Evolutionary conservation across 2,329 filamentous ascomycete genomes (phyloP).

Genomic region (Xylaria sp.): DNA sequence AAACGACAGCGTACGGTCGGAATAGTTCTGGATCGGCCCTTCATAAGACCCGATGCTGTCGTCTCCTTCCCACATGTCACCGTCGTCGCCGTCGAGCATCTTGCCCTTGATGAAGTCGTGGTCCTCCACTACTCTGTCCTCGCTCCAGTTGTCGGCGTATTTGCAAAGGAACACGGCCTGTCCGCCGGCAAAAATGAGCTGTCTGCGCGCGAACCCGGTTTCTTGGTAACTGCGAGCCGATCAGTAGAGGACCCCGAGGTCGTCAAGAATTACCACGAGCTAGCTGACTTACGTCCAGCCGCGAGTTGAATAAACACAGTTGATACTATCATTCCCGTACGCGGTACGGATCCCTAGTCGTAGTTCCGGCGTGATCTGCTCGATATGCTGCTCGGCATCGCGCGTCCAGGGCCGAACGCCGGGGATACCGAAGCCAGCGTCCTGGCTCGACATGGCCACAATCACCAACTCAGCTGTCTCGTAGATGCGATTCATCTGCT

Average conservation of each 20-base stretch:
- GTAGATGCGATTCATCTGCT: conserved; percentile 30
- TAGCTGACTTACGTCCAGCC: conserved; percentile 28
- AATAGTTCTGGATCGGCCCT: conserved; percentile 22
- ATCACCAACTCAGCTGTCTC: conserved; percentile 26
- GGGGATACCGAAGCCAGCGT: conserved; percentile 17
- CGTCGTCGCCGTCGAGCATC: conserved; percentile 6
- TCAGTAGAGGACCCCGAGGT: not conserved
- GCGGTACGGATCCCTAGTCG: conserved; percentile 11
- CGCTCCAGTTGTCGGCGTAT: conserved; percentile 21
- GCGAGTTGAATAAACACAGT: conserved; percentile 11
- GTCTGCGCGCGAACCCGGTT: conserved; percentile 14
- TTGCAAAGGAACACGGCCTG: conserved; percentile 19
- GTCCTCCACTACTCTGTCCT: conserved; percentile 23
- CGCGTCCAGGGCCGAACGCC: conserved; percentile 30
- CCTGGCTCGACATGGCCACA: conserved; percentile 16
- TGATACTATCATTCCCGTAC: conserved; percentile 17
- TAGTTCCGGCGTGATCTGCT: conserved; percentile 25
- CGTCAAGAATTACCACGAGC: not conserved
- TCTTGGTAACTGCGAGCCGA: conserved; percentile 15
- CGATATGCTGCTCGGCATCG: conserved; percentile 18
- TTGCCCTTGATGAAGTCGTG: not conserved
- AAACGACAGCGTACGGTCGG: conserved; percentile 18
- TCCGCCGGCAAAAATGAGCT: conserved; percentile 21
- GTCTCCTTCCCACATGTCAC: conserved; percentile 1
- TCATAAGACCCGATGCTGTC: conserved; percentile 26